Percentiles rank a stretch among this genome's conserved stretches.
Evolutionary conservation across 2,329 filamentous ascomycete genomes (phyloP).

Genomic region (Stagonosporopsis chrysanthemi): DNA sequence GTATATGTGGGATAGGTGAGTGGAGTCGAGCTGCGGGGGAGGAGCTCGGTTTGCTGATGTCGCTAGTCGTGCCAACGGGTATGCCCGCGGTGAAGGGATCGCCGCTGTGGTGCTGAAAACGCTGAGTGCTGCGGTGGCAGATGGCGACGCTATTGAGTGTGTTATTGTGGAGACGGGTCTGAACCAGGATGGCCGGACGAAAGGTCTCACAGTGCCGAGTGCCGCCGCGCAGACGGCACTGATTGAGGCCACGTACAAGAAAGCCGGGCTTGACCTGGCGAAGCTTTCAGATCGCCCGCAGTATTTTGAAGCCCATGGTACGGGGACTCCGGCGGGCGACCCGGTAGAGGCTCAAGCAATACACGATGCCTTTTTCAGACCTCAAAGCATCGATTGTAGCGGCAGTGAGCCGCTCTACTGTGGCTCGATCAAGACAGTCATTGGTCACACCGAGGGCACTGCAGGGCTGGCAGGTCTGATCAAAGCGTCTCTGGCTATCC

Average conservation of each 20-base stretch:
- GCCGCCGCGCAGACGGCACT: constrained; percentile 53
- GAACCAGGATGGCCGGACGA: constrained; percentile 51
- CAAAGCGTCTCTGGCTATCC: constrained; percentile 45
- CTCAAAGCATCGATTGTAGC: neutral
- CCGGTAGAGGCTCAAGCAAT: constrained; percentile 37
- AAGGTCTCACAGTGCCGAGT: constrained; percentile 53
- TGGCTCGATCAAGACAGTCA: constrained; percentile 42
- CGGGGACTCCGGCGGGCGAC: constrained; percentile 49
- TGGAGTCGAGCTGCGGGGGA: too few species aligned
- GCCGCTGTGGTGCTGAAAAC: constrained; percentile 61
- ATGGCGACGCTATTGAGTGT: constrained; percentile 56
- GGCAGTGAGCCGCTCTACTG: constrained; percentile 15
- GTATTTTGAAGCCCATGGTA: constrained; percentile 52
- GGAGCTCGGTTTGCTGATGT: neutral
- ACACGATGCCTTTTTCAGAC: constrained; percentile 21
- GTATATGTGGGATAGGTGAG: constrained; percentile 41
- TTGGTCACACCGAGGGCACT: constrained; percentile 52
- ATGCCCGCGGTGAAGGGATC: constrained; percentile 62
- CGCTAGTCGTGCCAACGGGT: constrained; percentile 54
- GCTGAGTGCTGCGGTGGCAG: constrained; percentile 56
- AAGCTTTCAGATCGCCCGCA: constrained; percentile 24
- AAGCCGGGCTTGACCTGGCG: constrained; percentile 45
- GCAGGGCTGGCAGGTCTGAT: constrained; percentile 47
- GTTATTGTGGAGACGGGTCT: constrained; percentile 47
- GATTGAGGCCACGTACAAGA: constrained; percentile 45